A percentile compares a stretch with the other conserved stretches of the same genome.
phyloP scores from a whole-genome alignment of 2,329 filamentous ascomycete species.

The Fusarium ambrosium region DNA sequence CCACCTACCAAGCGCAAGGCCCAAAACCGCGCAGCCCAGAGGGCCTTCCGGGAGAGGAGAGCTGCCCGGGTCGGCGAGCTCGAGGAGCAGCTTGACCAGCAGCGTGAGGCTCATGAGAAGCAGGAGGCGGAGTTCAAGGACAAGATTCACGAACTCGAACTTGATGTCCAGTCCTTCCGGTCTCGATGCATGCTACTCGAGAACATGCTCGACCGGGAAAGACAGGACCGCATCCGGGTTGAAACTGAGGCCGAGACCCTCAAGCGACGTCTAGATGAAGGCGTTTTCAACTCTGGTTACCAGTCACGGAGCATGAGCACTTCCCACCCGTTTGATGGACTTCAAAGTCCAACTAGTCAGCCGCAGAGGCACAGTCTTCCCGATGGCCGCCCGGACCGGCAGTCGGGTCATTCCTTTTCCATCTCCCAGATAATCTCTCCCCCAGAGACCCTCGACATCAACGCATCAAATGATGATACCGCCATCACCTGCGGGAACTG shows the following conservation, averaged over 20 bases:
- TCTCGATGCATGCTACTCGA: conserved; percentile 73
- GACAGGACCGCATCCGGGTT: conserved; percentile 61
- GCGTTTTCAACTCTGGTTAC: conserved; percentile 44
- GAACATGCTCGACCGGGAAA: conserved; percentile 72
- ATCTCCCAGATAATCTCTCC: conserved; percentile 71
- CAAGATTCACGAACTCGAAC: conserved; percentile 71
- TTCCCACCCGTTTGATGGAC: conserved; percentile 46
- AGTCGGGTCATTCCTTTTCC: conserved; percentile 61
- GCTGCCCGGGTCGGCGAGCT: conserved; percentile 86
- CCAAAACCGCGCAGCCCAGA: conserved; percentile 92
- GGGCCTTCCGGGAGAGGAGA: conserved; percentile 89
- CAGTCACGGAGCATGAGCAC: conserved; percentile 47
- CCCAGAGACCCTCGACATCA: conserved; percentile 58
- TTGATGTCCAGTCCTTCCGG: conserved; percentile 75
- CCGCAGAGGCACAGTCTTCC: conserved; percentile 47
- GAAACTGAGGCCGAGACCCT: conserved; percentile 57
- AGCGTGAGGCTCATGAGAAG: conserved; percentile 69
- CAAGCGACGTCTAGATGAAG: conserved; percentile 49
- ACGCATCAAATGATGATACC: conserved; percentile 48
- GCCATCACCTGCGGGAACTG: conserved; percentile 69
- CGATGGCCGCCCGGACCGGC: conserved; percentile 45
- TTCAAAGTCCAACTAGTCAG: conserved; percentile 47
- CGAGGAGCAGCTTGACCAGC: conserved; percentile 75
- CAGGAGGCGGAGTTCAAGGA: conserved; percentile 69
- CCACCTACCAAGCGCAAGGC: conserved; percentile 94